A percentile compares a stretch with the other conserved stretches of the same genome.
These are phyloP conservation scores for Annulohypoxylon nitens DNA, from an alignment of 495 filamentous ascomycete genomes.

Conservation along the genomic window DNA sequence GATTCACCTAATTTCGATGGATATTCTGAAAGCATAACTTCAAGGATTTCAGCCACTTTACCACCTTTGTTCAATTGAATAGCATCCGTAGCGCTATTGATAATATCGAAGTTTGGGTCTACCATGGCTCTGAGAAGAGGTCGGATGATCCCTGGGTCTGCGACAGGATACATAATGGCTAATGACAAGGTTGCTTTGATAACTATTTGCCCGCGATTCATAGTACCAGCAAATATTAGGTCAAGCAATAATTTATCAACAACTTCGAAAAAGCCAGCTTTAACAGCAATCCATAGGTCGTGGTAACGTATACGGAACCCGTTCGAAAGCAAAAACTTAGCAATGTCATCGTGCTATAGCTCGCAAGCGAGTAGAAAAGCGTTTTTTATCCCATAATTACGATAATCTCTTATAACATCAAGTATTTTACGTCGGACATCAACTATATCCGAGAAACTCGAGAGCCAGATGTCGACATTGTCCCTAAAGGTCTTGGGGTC, in stretches of 20 bases:
- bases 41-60: not conserved
- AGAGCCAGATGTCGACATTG: not conserved
- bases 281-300: conserved; percentile 10
- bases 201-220: not conserved
- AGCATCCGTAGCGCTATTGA: no score
- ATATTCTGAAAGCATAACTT: not conserved
- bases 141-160: not conserved
- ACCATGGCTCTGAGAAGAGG: not conserved
- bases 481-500: not conserved
- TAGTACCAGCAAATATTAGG: not conserved
- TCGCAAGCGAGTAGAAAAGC: conserved; percentile 5
- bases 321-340: conserved; percentile 11
- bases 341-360: conserved; percentile 3
- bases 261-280: not conserved
- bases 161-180: not conserved
- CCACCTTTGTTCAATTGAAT: not conserved
- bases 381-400: no score
- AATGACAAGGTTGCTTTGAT: fast-evolving
- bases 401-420: no score
- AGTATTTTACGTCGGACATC: no score
- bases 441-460: no score
- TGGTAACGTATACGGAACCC: not conserved
- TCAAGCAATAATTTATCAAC: not conserved
- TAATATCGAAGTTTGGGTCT: not conserved
- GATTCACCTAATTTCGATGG: not conserved